phyloP scores from a whole-genome alignment of 768 basidiomycete species.

The Roridomyces roridus region DNA sequence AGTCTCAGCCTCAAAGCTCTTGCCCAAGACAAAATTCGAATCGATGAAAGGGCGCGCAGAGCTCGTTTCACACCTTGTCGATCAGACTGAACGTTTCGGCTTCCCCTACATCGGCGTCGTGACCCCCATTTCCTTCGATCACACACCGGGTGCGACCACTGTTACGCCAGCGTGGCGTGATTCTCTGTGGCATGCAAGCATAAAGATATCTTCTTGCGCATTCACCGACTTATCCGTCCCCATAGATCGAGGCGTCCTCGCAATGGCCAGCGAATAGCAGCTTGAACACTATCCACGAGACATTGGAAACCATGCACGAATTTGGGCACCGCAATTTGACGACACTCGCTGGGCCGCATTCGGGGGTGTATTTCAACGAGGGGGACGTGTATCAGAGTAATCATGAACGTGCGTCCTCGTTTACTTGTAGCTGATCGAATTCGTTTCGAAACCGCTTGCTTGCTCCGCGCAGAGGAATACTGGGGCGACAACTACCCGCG shows the following conservation, averaged over 20 bases:
- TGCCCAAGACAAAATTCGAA: constrained; percentile 33
- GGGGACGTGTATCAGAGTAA: constrained; percentile 39
- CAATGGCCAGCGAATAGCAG: too few species aligned
- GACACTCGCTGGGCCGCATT: constrained; percentile 23
- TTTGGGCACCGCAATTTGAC: constrained; percentile 9
- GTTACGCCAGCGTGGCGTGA: constrained; percentile 26
- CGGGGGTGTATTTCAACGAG: constrained; percentile 35
- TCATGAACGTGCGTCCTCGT: constrained; percentile 25
- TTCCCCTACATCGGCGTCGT: constrained; percentile 16
- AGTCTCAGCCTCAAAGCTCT: constrained; percentile 31
- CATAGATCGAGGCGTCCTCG: too few species aligned
- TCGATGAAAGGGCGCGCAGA: constrained; percentile 21
- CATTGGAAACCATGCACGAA: constrained; percentile 3
- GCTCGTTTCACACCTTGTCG: constrained; percentile 15
- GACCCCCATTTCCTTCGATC: constrained; percentile 19
- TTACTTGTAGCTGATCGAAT: too few species aligned
- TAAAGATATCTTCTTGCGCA: too few species aligned
- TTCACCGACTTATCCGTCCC: too few species aligned
- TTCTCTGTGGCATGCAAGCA: constrained; percentile 26
- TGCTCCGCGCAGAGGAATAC: constrained; percentile 34
- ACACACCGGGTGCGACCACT: constrained; percentile 13
- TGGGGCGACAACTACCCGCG: constrained; percentile 42
- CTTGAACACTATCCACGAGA: background rate
- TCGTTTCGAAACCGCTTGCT: too few species aligned
- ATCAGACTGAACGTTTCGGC: constrained; percentile 19